Evolutionary conservation across 1,284 basidiomycete genomes (phyloP).

Genomic region (Cryptococcus floricola): DNA sequence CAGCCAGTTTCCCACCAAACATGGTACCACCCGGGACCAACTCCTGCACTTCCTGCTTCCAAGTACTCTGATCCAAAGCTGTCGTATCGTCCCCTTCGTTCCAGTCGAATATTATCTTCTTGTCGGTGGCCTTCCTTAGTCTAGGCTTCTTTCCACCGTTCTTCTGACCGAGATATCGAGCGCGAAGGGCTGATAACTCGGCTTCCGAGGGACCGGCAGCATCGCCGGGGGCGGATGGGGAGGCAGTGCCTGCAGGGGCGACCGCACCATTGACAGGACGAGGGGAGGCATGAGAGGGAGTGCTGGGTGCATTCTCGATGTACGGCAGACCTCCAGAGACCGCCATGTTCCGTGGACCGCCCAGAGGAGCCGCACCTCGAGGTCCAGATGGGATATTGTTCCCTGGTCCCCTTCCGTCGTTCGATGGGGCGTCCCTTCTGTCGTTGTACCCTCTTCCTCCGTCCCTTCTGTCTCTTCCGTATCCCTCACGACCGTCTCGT

Average conservation of each 20-base stretch:
- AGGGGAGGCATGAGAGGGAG: constrained; percentile 1
- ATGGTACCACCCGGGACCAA: constrained; percentile 69
- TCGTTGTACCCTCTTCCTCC: constrained; percentile 1
- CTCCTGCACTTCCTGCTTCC: constrained; percentile 55
- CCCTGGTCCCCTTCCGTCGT: not conserved
- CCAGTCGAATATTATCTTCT: constrained; percentile 99
- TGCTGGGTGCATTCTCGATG: constrained; percentile 7
- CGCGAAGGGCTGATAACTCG: constrained; percentile 72
- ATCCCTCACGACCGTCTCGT: constrained; percentile 9
- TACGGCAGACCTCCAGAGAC: constrained; percentile 5
- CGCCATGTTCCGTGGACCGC: constrained; percentile 24
- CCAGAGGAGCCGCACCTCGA: constrained; percentile 20
- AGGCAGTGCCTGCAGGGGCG: constrained; percentile 14
- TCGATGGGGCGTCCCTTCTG: constrained; percentile 2
- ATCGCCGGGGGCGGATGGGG: constrained; percentile 22
- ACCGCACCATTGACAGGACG: constrained; percentile 9
- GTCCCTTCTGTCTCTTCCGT: constrained; percentile 1
- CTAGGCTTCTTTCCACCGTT: constrained; percentile 82
- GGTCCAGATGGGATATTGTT: constrained; percentile 22
- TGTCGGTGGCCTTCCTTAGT: constrained; percentile 78
- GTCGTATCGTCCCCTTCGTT: constrained; percentile 89
- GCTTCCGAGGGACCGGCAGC: constrained; percentile 54
- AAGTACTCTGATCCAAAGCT: constrained; percentile 38
- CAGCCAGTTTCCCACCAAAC: constrained; percentile 79
- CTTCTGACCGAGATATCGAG: constrained; percentile 72